Evolutionary conservation across 768 basidiomycete species (phyloP).

Genomic region (Arthromyces matolae): DNA sequence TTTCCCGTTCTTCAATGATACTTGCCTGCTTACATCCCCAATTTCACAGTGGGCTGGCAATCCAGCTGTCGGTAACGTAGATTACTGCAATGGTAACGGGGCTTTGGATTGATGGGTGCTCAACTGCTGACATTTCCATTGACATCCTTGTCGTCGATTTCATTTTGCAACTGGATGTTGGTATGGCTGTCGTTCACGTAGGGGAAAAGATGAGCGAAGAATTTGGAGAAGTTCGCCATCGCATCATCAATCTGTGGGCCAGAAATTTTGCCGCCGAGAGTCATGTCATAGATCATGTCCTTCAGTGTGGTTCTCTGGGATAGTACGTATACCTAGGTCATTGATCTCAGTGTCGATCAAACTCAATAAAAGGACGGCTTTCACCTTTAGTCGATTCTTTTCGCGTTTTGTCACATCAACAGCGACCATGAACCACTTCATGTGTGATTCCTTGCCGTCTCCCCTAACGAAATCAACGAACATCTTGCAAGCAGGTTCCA

Average conservation of each 20-base stretch:
- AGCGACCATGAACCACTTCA: slow-evolving; percentile 13
- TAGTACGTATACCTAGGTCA: slow-evolving; percentile 15
- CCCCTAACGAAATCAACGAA: slow-evolving; percentile 8
- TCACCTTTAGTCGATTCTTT: slow-evolving; percentile 14
- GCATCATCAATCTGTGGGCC: slow-evolving; percentile 11
- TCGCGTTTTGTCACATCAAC: slow-evolving; percentile 9
- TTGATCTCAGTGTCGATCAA: too few species aligned
- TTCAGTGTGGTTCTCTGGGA: slow-evolving; percentile 13
- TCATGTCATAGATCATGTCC: slow-evolving; percentile 16
- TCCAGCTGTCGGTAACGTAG: slow-evolving; percentile 48
- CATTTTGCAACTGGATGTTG: slow-evolving; percentile 7
- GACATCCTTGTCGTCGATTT: slow-evolving; percentile 9
- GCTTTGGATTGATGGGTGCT: slow-evolving; percentile 33
- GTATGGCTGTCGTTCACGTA: slow-evolving; percentile 12
- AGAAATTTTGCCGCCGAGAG: slow-evolving; percentile 13
- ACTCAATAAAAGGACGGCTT: too few species aligned
- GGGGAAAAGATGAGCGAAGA: slow-evolving; percentile 16
- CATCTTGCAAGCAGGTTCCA: slow-evolving; percentile 9
- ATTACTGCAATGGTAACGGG: slow-evolving; percentile 59
- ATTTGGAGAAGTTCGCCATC: slow-evolving; percentile 13
- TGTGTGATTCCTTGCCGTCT: slow-evolving; percentile 11
- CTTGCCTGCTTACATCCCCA: neutral
- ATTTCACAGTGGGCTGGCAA: slow-evolving; percentile 49
- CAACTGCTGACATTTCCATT: neutral
- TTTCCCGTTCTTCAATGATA: neutral